Evolutionary conservation across 805 yeast genomes (phyloP), one percentile per base, ranked within the genome.

Genomic region (Lachancea lanzarotensis): DNA sequence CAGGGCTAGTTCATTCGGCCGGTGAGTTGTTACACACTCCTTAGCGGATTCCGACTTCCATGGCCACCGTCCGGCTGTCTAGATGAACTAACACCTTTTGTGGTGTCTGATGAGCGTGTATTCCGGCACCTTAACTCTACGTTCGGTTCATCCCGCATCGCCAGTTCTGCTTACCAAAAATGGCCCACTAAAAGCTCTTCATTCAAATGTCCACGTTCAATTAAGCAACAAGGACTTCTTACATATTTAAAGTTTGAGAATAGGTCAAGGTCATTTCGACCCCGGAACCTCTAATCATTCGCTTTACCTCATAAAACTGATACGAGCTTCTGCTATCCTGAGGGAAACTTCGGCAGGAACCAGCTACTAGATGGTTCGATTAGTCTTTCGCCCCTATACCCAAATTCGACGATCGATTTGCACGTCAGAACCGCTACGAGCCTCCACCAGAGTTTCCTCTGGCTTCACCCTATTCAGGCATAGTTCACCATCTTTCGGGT

Each of bases 11-110:
- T 63, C 70, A 67, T 67, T 66, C 71, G 68, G 68, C 74, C 74
- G 76, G 76, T 72, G 76, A 71, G 75, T 70, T 64, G 66, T 65
- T 61, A 63, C 70, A 66, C 72, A 70, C 68, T 70, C 76, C 76
- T 72, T 72, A 71, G 75, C 74, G 76, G 75, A 70, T 73, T 69
- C 75, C 74, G 63, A 65, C 72, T 67, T 69, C 68, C 62, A 63
- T 60, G 71, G 76, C 77, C 68, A 72, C 75, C 76, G 75, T 71
- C 76, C 76, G 72, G 73, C 68, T 61, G 64, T 64, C 71, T 67
- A 57, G 62, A 63, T 62, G 66, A 62, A 64, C 69, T 62, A 67
- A 66, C 69, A 66, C 71, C 70, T 65, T 63, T 67, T 67, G 69
- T 66, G 71, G 70, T 63, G 66, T 65, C 68, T 64, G 67, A 66